Conservation (phyloP, 305 asterid species). For the Fraxinus xanthoxyloides region DNA sequence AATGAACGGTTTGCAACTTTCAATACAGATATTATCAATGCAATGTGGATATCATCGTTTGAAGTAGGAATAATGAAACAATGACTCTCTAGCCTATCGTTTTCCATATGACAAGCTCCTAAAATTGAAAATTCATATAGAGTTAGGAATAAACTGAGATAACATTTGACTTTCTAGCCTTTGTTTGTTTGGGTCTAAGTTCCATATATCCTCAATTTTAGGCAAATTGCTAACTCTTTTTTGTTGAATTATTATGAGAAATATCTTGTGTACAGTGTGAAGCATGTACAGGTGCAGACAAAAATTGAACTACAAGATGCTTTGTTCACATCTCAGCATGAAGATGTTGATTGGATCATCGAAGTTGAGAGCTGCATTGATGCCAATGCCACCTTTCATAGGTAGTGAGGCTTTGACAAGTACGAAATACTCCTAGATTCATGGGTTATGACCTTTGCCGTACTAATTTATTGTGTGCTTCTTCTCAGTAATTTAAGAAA, state of each 20-base stretch:
- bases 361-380: slow-evolving; percentile 93
- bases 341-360: slow-evolving; percentile 65
- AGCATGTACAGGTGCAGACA: slow-evolving; percentile 71
- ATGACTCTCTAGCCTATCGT: neutral
- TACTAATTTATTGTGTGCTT: slow-evolving; percentile 26
- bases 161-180: slow-evolving; percentile 3
- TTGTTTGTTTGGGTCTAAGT: slow-evolving; percentile 12
- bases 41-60: neutral
- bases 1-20: neutral
- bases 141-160: neutral
- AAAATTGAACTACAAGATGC: slow-evolving; percentile 69
- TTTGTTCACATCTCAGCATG: slow-evolving; percentile 65
- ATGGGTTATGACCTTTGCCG: slow-evolving; percentile 5
- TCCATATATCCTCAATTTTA: neutral
- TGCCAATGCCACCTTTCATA: slow-evolving; percentile 65
- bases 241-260: slow-evolving; percentile 2
- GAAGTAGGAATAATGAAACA: neutral
- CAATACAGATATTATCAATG: neutral
- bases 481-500: slow-evolving; percentile 65
- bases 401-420: slow-evolving; percentile 44
- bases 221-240: neutral
- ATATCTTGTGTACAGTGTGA: slow-evolving; percentile 62
- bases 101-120: neutral
- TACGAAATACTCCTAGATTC: slow-evolving; percentile 5
- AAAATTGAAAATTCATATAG: neutral